Conservation (phyloP, 1,284 basidiomycete species). For the Ustilago vetiveriae region DNA sequence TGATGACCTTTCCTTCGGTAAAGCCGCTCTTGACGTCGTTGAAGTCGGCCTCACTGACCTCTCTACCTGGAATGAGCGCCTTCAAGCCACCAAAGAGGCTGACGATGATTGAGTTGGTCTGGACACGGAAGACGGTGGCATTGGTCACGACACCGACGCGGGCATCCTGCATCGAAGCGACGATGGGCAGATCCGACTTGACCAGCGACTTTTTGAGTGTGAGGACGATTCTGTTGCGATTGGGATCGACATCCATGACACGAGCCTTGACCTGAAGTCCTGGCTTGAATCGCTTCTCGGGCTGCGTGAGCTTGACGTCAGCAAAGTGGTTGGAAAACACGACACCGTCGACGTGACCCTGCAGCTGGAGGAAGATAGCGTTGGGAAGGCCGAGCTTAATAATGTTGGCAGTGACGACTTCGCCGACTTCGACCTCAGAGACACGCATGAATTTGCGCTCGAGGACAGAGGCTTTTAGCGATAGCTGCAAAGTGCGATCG, state of each 20-base stretch:
- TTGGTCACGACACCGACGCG: constrained; percentile 79
- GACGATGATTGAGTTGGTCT: constrained; percentile 58
- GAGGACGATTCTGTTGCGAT: constrained; percentile 81
- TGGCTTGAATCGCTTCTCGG: constrained; percentile 81
- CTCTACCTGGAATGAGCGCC: constrained; percentile 75
- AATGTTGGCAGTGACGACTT: constrained; percentile 50
- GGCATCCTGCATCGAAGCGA: constrained; percentile 75
- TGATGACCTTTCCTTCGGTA: constrained; percentile 78
- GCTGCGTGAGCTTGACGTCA: constrained; percentile 77
- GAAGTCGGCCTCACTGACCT: constrained; percentile 52
- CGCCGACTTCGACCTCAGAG: constrained; percentile 73
- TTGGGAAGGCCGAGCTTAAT: constrained; percentile 55
- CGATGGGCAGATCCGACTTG: constrained; percentile 74
- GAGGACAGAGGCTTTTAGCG: constrained; percentile 82
- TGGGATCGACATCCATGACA: constrained; percentile 85
- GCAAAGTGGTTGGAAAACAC: constrained; percentile 96
- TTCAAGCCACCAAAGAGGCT: constrained; percentile 81
- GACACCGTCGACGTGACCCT: constrained; percentile 76
- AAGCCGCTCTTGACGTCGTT: constrained; percentile 73
- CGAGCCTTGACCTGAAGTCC: constrained; percentile 86
- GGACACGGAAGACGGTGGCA: constrained; percentile 75
- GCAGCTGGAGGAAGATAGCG: constrained; percentile 63
- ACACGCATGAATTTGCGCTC: constrained; percentile 88
- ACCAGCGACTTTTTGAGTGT: constrained; percentile 93
- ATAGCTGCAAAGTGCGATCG: constrained; percentile 88